Evolutionary conservation across 2,329 filamentous ascomycete species (phyloP).

Genomic region (Colletotrichum sp.): DNA sequence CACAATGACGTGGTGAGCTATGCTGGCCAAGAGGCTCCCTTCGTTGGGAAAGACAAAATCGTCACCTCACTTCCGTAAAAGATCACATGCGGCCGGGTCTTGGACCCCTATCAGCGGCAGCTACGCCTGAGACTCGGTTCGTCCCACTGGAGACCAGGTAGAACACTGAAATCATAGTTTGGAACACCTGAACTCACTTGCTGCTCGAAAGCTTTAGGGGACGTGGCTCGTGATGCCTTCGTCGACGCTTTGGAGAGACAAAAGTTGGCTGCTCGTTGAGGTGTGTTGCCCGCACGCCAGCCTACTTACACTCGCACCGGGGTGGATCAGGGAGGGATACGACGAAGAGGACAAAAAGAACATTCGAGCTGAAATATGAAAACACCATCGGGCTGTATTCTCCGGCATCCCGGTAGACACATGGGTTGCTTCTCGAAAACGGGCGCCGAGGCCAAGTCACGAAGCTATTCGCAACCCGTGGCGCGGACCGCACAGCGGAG

Average conservation of each 20-base stretch:
- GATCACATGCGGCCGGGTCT: background rate
- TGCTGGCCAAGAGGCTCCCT: too few species aligned
- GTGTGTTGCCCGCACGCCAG: background rate
- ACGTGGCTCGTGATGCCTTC: background rate
- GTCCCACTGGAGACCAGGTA: background rate
- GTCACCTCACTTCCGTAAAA: background rate
- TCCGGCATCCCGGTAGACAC: background rate
- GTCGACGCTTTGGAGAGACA: background rate
- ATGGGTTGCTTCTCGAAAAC: background rate
- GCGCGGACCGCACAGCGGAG: conserved; percentile 1
- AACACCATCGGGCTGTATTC: background rate
- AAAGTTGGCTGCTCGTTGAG: background rate
- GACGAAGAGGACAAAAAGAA: background rate
- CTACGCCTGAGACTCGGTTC: background rate
- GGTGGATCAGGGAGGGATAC: background rate
- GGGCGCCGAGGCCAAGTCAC: conserved; percentile 5
- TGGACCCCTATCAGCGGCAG: background rate
- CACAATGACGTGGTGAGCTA: background rate
- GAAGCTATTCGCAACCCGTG: conserved; percentile 1
- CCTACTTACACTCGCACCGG: background rate
- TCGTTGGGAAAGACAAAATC: background rate
- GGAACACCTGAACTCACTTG: background rate
- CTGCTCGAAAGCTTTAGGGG: background rate
- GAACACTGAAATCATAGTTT: background rate
- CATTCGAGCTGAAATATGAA: background rate